phyloP scores from a whole-genome alignment of 192 early-diverging fungal species.

The Kickxella alabastrina region DNA sequence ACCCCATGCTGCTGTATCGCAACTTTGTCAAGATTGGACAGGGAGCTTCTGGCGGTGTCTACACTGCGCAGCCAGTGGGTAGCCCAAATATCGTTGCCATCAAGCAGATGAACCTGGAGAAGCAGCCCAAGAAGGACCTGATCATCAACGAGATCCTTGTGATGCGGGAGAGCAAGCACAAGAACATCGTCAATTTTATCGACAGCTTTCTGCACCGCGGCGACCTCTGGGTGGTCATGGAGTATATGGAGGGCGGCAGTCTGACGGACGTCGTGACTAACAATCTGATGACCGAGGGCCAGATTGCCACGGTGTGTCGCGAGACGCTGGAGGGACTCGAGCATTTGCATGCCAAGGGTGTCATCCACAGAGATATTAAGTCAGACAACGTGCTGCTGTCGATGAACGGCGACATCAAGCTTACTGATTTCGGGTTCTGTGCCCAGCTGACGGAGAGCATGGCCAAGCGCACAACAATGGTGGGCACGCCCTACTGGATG shows the following conservation, averaged over 20 bases:
- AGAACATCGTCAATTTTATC: slow-evolving; percentile 93
- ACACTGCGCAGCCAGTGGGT: slow-evolving; percentile 67
- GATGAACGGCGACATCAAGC: slow-evolving; percentile 71
- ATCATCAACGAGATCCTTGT: slow-evolving; percentile 92
- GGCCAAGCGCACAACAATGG: slow-evolving; percentile 80
- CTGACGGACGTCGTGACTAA: slow-evolving; percentile 92
- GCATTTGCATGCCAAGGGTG: slow-evolving; percentile 69
- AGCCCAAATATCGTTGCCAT: slow-evolving; percentile 78
- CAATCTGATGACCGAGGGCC: slow-evolving; percentile 81
- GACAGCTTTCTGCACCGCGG: slow-evolving; percentile 78
- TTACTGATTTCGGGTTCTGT: slow-evolving; percentile 90
- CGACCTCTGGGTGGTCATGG: slow-evolving; percentile 94
- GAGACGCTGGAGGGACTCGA: slow-evolving; percentile 78
- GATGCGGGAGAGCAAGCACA: slow-evolving; percentile 83
- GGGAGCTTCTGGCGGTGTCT: slow-evolving; percentile 94
- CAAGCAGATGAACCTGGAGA: slow-evolving; percentile 94
- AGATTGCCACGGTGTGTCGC: slow-evolving; percentile 85
- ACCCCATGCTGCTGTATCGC: slow-evolving; percentile 82
- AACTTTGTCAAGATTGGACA: slow-evolving; percentile 90
- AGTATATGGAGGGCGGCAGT: slow-evolving; percentile 95
- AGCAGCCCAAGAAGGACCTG: slow-evolving; percentile 94
- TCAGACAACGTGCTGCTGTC: slow-evolving; percentile 80
- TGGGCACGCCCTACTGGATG: slow-evolving; percentile 96
- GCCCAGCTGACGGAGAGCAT: slow-evolving; percentile 76
- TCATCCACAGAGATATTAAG: slow-evolving; percentile 86